Conservation (phyloP, 345 rosid species). For the Hibiscus tridactylites region DNA sequence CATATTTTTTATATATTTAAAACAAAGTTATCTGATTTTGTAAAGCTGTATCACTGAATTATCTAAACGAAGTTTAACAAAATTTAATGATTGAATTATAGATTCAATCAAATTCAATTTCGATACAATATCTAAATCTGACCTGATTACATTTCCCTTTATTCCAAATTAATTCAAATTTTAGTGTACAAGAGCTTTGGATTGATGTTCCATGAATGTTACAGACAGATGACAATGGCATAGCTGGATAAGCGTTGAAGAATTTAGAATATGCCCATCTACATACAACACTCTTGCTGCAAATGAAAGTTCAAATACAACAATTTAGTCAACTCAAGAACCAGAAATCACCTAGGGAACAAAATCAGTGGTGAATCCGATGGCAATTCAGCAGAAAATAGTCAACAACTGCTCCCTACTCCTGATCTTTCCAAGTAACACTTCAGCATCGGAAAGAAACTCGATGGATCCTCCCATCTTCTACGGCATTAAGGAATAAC, state of each 20-base stretch:
- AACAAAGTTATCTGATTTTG: too few species aligned
- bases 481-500: not conserved
- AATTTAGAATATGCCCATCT: not conserved
- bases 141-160: not conserved
- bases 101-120: not conserved
- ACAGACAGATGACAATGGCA: not conserved
- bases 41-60: not conserved
- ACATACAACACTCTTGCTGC: not conserved
- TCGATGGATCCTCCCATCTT: not conserved
- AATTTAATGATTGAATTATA: not conserved
- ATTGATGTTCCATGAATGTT: not conserved
- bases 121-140: not conserved
- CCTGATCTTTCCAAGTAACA: not conserved
- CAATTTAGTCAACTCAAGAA: not conserved
- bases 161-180: not conserved
- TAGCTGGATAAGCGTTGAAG: not conserved
- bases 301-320: not conserved
- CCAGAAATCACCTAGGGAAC: not conserved
- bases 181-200: not conserved
- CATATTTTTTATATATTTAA: too few species aligned
- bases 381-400: not conserved
- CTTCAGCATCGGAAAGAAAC: not conserved
- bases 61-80: not conserved
- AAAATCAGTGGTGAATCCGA: not conserved
- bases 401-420: not conserved